Percentiles rank a stretch among this genome's conserved stretches.
Conservation (phyloP, 257 asterid genomes). For the Ajuga chamaepitys region DNA sequence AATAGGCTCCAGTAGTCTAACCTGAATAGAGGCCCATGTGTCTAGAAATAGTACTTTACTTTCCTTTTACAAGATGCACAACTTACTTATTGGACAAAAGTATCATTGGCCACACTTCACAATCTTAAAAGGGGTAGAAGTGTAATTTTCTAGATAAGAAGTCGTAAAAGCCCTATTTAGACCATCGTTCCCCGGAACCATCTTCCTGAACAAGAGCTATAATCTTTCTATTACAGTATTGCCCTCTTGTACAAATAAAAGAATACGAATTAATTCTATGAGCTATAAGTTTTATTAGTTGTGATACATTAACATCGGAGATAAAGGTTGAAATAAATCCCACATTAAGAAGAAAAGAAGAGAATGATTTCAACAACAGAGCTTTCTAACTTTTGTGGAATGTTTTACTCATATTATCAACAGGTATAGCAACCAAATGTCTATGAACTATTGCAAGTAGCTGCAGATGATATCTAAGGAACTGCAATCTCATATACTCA, state of each 20-base stretch:
- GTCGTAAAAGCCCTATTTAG: not conserved
- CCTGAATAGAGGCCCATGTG: not conserved
- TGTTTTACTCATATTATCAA: not conserved
- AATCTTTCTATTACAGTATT: not conserved
- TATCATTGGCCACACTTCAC: not conserved
- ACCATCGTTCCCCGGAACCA: not conserved
- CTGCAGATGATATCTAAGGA: not conserved
- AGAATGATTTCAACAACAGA: not conserved
- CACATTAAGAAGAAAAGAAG: not conserved
- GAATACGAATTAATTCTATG: not conserved
- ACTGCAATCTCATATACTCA: not conserved
- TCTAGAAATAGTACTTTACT: not conserved
- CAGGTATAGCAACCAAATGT: not conserved
- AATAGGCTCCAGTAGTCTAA: not conserved
- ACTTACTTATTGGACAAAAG: not conserved
- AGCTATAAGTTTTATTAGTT: not conserved
- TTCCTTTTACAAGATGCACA: not conserved
- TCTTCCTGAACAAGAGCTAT: not conserved
- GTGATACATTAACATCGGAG: not conserved
- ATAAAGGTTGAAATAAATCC: not conserved
- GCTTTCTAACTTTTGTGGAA: not conserved
- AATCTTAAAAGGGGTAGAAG: not conserved
- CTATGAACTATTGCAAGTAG: not conserved
- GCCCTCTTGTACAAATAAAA: not conserved
- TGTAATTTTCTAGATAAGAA: no score